A percentile compares a stretch with the other conserved stretches of the same genome.
These are phyloP conservation scores for Sporothrix variecibatus DNA, from an alignment of 2,329 filamentous ascomycete genomes.

Conservation along the genomic window DNA sequence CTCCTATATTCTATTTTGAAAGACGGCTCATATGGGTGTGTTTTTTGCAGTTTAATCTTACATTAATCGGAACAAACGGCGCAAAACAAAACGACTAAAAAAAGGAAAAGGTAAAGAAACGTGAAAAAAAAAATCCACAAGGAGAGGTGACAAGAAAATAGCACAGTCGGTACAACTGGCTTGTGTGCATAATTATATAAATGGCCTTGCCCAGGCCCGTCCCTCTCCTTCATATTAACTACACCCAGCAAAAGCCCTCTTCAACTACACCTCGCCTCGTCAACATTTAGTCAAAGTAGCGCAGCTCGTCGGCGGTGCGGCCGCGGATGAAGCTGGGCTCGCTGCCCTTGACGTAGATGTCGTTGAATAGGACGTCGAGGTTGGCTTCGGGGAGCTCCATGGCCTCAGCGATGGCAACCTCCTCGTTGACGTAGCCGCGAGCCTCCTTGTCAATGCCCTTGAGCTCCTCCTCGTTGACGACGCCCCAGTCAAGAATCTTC, in stretches of 20 bases:
- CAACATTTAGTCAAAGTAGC: conserved; percentile 66
- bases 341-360: conserved; percentile 87
- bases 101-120: background rate
- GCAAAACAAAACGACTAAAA: background rate
- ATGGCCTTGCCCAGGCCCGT: background rate
- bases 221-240: background rate
- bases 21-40: background rate
- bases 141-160: conserved; percentile 11
- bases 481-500: conserved; percentile 94
- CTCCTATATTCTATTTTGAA: background rate
- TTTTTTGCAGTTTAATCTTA: conserved; percentile 12
- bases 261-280: background rate
- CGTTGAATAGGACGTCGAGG: conserved; percentile 85
- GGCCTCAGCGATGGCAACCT: conserved; percentile 86
- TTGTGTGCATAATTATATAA: conserved; percentile 15
- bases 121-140: background rate
- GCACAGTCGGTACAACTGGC: conserved; percentile 4
- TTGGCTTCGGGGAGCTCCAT: conserved; percentile 81
- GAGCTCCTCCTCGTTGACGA: conserved; percentile 90
- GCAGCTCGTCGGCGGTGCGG: conserved; percentile 88
- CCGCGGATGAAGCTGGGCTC: conserved; percentile 89
- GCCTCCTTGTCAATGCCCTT: conserved; percentile 96
- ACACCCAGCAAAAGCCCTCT: background rate
- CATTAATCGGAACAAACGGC: conserved; percentile 10
- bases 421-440: conserved; percentile 78